Base-by-base conservation (phyloP, 2,329 filamentous ascomycete genomes). In the Penicillium brasilianum region DNA sequence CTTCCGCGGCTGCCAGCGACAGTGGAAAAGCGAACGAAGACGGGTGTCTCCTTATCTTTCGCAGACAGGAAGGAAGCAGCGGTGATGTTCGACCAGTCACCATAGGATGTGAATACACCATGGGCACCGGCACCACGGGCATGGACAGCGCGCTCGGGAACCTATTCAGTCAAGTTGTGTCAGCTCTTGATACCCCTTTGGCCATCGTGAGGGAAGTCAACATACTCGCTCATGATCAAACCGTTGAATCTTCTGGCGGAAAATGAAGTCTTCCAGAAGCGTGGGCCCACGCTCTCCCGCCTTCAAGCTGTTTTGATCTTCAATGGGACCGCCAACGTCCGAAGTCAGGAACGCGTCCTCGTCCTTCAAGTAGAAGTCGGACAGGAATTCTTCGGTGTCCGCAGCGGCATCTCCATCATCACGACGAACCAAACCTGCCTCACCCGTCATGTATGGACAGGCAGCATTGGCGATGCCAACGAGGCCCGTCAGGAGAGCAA, bases 1-100 rank as follows among this genome's bases (percentile, higher is more conserved):
- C 87, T 90, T 32, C 90, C 90, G 14, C 86, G 82, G 36, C 85
- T 88, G 2, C 88, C 88, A 20, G 88, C 86, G 10, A 93, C 90
- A 1, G 89, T 92, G 0, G 89, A 92, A 73, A 92, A 90, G 16
- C 90, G 87, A n/a, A 88, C 80, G 69, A 91, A 91, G 0, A 88
- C 79, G 0, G 86, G 81, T 0, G 88, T 88, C 70, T 88, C 74
- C 73, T 90, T 90, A 41, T 82, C 85, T n/a, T 80, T 73, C 1
- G 76, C 72, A 8, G 72, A 74, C 16, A 91, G 77, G 74, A 91
- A 91, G 0, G 85, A 88, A 11, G 88, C 89, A 6, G 85, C 85
- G 0, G 88, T 91, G 64, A 91, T 82, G 74, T 91, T 90, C 53
- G 83, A 85, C 75, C 81, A 89, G 71, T 91, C 82, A 3, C 78